Evolutionary conservation across 768 basidiomycete species (phyloP), one percentile per base, ranked within the genome.

Genomic region (Collybia mongolica): DNA sequence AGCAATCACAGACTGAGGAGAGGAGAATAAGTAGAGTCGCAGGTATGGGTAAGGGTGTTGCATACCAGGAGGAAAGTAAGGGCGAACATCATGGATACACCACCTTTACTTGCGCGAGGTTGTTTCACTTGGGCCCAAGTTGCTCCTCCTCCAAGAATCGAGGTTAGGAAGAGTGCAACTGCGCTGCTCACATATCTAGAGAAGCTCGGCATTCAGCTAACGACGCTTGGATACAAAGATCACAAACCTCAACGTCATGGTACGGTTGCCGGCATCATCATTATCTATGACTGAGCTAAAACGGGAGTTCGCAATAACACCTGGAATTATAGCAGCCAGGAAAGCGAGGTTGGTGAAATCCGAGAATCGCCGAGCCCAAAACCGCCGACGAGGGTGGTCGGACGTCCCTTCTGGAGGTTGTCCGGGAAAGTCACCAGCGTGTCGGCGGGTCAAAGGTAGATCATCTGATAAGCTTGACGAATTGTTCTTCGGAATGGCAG

Each of bases 291-390:
- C 48, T 35, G 52, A 49, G 48, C 60, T 42, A 46, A 62, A 40
- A 20, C 53, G 47, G 9, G 53, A 39, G 20, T 64, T 68, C 8
- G 64, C 63, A 12, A 63, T 48, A 37, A 64, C 57, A 17, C 61
- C 67, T 6, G 57, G 51, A 19, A 59, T 49, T 35, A 60, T 49
- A 9, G 61, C 61, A 5, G 46, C 54, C 17, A 66, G 23, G 44
- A 62, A 65, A 6, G 55, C 29, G 2, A 66, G 18, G 5, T 29
- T 29, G 8, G 61, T 55, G 6, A 45, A 51, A 40, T 61, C 60
- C 22, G 54, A 53, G 45, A 65, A 61, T 20, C 65, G 62, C 39
- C 70, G 68, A 54, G 64, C 65, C 57, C 62, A 60, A 35, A 54
- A 59, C 9, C 69, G 61, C 28, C 56, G 54, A 5, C 56, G 55